Percentiles rank a stretch among this genome's conserved stretches.
Evolutionary conservation across 2,329 filamentous ascomycete species (phyloP).

Genomic region (Tympanopsis confertula): DNA sequence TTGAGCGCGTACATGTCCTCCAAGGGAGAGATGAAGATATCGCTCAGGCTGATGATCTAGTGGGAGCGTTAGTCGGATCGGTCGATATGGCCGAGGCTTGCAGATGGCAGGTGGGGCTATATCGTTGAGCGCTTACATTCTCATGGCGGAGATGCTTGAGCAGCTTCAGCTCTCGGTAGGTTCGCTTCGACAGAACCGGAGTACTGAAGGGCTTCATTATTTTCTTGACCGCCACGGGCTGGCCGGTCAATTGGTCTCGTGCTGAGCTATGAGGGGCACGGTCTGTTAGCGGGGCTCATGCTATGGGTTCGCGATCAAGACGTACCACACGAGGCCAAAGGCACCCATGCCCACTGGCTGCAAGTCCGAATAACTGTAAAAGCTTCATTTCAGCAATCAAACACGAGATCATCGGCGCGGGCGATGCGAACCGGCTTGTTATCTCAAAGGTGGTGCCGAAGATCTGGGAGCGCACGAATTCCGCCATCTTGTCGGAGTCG

Average conservation of each 20-base stretch:
- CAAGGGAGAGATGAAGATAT: constrained; percentile 98
- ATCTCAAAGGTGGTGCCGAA: constrained; percentile 99
- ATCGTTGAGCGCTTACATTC: too few species aligned
- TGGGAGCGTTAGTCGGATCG: constrained; percentile 7
- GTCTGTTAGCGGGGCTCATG: constrained; percentile 4
- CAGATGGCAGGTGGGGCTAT: too few species aligned
- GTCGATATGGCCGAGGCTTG: too few species aligned
- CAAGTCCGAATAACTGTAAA: constrained; percentile 79
- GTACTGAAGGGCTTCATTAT: constrained; percentile 99
- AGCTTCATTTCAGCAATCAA: constrained; percentile 14
- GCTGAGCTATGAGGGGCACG: constrained; percentile 57
- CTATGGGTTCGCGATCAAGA: constrained; percentile 3
- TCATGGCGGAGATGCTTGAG: constrained; percentile 94
- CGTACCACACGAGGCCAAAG: constrained; percentile 93
- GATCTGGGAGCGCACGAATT: constrained; percentile 98
- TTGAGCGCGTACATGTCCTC: constrained; percentile 80
- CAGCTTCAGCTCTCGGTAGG: constrained; percentile 93
- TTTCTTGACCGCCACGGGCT: constrained; percentile 98
- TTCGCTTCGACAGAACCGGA: constrained; percentile 90
- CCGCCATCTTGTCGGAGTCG: constrained; percentile 72
- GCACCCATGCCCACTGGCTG: constrained; percentile 98
- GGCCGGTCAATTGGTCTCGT: constrained; percentile 91
- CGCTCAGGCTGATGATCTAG: constrained; percentile 91
- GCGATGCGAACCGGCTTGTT: constrained; percentile 68
- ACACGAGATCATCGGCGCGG: constrained; percentile 6